Percentiles rank a stretch among this genome's conserved stretches.
These are phyloP conservation scores for Sphaerulina vaccinii DNA, from an alignment of 2,329 filamentous ascomycete genomes.

Conservation along the genomic window DNA sequence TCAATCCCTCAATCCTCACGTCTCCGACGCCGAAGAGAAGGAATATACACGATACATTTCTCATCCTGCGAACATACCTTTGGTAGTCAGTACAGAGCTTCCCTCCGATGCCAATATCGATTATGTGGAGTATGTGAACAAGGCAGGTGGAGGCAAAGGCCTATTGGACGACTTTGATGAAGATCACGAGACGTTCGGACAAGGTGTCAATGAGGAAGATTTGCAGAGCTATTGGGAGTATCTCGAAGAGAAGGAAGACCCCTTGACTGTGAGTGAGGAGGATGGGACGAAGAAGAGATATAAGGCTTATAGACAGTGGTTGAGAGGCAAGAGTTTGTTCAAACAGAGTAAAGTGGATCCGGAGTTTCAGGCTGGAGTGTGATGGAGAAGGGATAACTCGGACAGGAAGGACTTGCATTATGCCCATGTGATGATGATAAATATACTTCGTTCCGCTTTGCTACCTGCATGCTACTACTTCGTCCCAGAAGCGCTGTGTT, in stretches of 20 bases:
- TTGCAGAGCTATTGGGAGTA: constrained; percentile 73
- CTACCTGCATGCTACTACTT: too few species aligned
- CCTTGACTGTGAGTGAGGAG: constrained; percentile 81
- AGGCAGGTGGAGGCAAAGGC: constrained; percentile 52
- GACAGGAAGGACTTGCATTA: too few species aligned
- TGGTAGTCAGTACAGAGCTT: constrained; percentile 67
- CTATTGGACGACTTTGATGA: constrained; percentile 45
- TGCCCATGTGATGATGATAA: too few species aligned
- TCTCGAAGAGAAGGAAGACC: constrained; percentile 74
- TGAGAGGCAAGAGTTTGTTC: constrained; percentile 89
- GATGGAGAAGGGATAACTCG: too few species aligned
- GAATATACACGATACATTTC: constrained; percentile 88
- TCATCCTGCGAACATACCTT: constrained; percentile 83
- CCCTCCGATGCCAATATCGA: constrained; percentile 60
- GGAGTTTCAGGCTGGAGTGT: constrained; percentile 36
- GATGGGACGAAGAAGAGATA: constrained; percentile 91
- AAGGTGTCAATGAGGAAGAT: constrained; percentile 60
- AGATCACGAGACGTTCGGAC: constrained; percentile 46
- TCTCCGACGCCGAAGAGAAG: constrained; percentile 71
- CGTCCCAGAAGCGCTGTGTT: too few species aligned
- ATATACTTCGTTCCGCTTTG: too few species aligned
- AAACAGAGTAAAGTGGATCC: constrained; percentile 69
- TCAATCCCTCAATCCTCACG: constrained; percentile 80
- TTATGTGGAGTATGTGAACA: constrained; percentile 77
- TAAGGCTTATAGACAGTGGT: constrained; percentile 93